Percentiles rank a stretch among this genome's conserved stretches.
Evolutionary conservation across 176 grass and related monocot species (phyloP).

Genomic region (Carex kokanica): DNA sequence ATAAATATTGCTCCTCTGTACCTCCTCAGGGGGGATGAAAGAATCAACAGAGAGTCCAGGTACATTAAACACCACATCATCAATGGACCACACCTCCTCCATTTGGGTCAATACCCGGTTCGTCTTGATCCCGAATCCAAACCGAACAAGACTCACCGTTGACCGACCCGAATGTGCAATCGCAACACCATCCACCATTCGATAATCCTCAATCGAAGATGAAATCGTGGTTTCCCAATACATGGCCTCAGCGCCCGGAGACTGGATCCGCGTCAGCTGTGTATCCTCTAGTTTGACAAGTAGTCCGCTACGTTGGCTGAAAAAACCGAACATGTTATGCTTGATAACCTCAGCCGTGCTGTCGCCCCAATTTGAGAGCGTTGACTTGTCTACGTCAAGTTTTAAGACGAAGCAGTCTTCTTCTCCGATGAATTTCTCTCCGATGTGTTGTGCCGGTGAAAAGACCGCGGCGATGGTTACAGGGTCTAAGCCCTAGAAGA

Average conservation of each 20-base stretch:
- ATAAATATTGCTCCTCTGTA: slow-evolving; percentile 61
- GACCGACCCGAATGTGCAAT: slow-evolving; percentile 74
- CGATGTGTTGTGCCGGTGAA: slow-evolving; percentile 69
- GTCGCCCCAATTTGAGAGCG: slow-evolving; percentile 84
- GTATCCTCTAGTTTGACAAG: slow-evolving; percentile 75
- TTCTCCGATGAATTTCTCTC: slow-evolving; percentile 83
- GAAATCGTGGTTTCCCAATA: slow-evolving; percentile 95
- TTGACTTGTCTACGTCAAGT: slow-evolving; percentile 53
- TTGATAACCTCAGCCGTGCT: slow-evolving; percentile 89
- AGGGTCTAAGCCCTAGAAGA: slow-evolving; percentile 70
- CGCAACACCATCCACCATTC: slow-evolving; percentile 51
- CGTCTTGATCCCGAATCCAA: slow-evolving; percentile 73
- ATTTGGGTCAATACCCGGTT: slow-evolving; percentile 71
- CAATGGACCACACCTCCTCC: slow-evolving; percentile 93
- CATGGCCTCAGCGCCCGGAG: slow-evolving; percentile 78
- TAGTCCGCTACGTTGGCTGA: slow-evolving; percentile 93
- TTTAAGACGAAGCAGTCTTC: slow-evolving; percentile 93
- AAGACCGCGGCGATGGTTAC: slow-evolving; percentile 81
- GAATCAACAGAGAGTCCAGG: slow-evolving; percentile 66
- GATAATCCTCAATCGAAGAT: slow-evolving; percentile 60
- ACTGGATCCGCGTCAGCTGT: slow-evolving; percentile 87
- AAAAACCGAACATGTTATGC: slow-evolving; percentile 81
- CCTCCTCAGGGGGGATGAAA: slow-evolving; percentile 94
- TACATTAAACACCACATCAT: slow-evolving; percentile 91
- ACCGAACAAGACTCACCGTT: slow-evolving; percentile 65